A percentile compares a stretch with the other conserved stretches of the same genome.
phyloP scores from a whole-genome alignment of 306 rosid species.

The Purshia tridentata region DNA sequence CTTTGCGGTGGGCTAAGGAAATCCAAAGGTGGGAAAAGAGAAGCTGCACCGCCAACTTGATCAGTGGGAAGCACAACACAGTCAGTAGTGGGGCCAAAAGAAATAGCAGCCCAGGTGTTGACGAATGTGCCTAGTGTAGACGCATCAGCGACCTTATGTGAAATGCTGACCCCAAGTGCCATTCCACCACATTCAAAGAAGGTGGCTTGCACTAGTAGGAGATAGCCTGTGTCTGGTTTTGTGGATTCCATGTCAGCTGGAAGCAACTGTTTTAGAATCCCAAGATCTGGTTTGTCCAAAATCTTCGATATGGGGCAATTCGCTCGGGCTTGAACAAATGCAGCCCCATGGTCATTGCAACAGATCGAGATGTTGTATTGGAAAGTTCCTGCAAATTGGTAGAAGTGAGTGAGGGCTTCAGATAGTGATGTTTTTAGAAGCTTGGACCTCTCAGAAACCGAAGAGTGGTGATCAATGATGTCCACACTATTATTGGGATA shows the following conservation, averaged over 20 bases:
- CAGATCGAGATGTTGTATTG: slow-evolving; percentile 32
- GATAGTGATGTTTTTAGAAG: slow-evolving; percentile 43
- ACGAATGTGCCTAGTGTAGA: slow-evolving; percentile 35
- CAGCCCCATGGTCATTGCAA: slow-evolving; percentile 44
- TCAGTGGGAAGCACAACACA: not conserved
- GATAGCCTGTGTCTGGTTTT: slow-evolving; percentile 12
- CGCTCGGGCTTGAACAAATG: slow-evolving; percentile 27
- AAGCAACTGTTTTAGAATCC: slow-evolving; percentile 19
- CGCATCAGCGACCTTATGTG: slow-evolving; percentile 44
- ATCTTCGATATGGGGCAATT: slow-evolving; percentile 23
- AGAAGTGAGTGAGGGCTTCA: slow-evolving; percentile 37
- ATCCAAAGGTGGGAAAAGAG: not conserved
- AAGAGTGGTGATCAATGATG: not conserved
- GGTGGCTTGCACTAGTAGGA: slow-evolving; percentile 38
- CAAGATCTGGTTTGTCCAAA: slow-evolving; percentile 16
- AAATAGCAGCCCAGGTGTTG: slow-evolving; percentile 31
- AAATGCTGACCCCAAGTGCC: slow-evolving; percentile 37
- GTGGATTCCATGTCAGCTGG: slow-evolving; percentile 4
- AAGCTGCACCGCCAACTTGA: not conserved
- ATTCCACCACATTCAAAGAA: slow-evolving; percentile 51
- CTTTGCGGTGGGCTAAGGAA: not conserved
- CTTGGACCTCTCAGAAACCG: slow-evolving; percentile 1
- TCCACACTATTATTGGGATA: not conserved
- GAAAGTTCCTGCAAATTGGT: slow-evolving; percentile 47
- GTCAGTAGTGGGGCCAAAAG: not conserved